Percentiles rank a stretch among this genome's conserved stretches.
Evolutionary conservation across 208 protist species (phyloP).

Genomic region (Lotmaria passim): DNA sequence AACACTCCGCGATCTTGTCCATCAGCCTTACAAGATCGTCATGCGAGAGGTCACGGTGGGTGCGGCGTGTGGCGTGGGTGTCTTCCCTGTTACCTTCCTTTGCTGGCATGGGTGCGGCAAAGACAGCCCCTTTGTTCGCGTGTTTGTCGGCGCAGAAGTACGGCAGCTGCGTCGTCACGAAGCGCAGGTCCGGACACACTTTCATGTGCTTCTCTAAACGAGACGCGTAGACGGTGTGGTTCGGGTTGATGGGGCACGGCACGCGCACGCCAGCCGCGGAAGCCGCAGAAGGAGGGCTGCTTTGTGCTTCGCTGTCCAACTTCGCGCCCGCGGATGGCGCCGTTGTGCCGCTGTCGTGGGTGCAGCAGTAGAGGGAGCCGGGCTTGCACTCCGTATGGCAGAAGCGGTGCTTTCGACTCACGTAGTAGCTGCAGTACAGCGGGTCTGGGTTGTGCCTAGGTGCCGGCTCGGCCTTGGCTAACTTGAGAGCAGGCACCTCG

Average conservation of each 20-base stretch:
- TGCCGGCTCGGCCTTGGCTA: conserved; percentile 16
- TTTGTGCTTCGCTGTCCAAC: not conserved
- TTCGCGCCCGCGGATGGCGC: not conserved
- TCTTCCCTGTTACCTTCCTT: not conserved
- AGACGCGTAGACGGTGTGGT: conserved; percentile 72
- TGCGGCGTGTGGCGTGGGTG: conserved; percentile 9
- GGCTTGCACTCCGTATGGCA: conserved; percentile 53
- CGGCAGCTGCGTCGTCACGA: conserved; percentile 43
- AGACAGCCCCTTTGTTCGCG: conserved; percentile 31
- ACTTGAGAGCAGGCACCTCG: conserved; percentile 12
- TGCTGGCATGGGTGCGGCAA: not conserved
- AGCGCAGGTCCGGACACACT: conserved; percentile 76
- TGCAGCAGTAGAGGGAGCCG: conserved; percentile 62
- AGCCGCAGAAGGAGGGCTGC: too few relatives aligned
- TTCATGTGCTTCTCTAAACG: conserved; percentile 66
- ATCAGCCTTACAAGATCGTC: conserved; percentile 31
- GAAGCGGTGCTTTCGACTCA: conserved; percentile 72
- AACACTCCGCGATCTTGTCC: conserved; percentile 27
- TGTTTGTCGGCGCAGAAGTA: conserved; percentile 62
- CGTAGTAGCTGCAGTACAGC: conserved; percentile 61
- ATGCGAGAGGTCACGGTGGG: conserved; percentile 29
- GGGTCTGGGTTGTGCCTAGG: conserved; percentile 56
- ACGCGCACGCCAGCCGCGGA: conserved; percentile 37
- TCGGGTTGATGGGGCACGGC: conserved; percentile 79
- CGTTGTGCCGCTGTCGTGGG: conserved; percentile 35